A percentile compares a stretch with the other conserved stretches of the same genome.
Evolutionary conservation across 140 eudicot genomes (phyloP).

Genomic region (Oenanthe javanica): DNA sequence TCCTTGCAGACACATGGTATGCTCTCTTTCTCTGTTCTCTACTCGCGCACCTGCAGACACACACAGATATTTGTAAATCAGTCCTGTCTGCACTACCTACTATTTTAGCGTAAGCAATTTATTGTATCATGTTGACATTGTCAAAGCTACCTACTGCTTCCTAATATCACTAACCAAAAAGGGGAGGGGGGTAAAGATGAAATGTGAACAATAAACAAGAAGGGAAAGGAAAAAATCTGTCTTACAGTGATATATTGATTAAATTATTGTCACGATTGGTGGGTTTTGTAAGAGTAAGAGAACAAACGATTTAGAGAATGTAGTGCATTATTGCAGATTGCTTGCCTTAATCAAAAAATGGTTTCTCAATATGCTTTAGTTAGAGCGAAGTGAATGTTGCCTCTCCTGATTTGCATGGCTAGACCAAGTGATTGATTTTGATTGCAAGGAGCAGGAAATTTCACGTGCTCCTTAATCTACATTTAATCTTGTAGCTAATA

Average conservation of each 20-base stretch:
- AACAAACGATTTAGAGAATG: neutral
- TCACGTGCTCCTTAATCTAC: neutral
- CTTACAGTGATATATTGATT: neutral
- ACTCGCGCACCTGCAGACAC: neutral
- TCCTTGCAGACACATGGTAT: conserved; percentile 97
- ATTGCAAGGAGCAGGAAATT: neutral
- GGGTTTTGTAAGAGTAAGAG: neutral
- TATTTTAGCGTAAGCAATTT: neutral
- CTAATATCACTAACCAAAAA: neutral
- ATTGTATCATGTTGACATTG: neutral
- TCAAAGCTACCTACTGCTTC: neutral
- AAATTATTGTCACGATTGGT: neutral
- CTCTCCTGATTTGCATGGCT: neutral
- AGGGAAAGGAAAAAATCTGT: neutral
- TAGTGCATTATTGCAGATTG: neutral
- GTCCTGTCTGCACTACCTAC: neutral
- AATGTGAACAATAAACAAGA: too few relatives aligned
- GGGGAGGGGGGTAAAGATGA: too few relatives aligned
- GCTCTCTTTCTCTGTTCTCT: neutral
- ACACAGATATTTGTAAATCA: neutral
- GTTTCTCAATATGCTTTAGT: neutral
- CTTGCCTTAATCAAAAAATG: neutral
- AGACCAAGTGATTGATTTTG: neutral
- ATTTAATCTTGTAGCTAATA: neutral
- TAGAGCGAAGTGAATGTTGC: neutral